These are phyloP conservation scores for Zanthoxylum bungeanum DNA, from an alignment of 345 rosid species.

Conservation along the genomic window DNA sequence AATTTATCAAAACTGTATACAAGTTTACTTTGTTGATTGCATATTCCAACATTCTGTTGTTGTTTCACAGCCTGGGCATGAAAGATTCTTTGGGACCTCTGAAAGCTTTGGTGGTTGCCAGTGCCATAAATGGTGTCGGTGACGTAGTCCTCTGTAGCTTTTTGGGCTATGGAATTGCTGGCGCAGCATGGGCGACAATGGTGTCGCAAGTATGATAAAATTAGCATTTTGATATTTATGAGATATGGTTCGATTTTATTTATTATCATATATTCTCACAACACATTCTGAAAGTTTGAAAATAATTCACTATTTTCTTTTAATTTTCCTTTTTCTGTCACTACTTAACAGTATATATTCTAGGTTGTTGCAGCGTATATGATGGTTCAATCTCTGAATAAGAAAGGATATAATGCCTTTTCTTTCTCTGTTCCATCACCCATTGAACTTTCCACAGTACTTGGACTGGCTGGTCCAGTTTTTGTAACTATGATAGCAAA, in stretches of 20 bases:
- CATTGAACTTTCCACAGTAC: slow-evolving; percentile 50
- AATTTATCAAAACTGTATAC: not conserved
- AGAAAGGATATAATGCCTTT: slow-evolving; percentile 72
- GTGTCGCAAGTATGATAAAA: slow-evolving; percentile 65
- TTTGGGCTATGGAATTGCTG: slow-evolving; percentile 83
- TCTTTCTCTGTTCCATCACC: slow-evolving; percentile 59
- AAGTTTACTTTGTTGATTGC: not conserved
- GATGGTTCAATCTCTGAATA: slow-evolving; percentile 80
- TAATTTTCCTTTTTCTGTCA: not conserved
- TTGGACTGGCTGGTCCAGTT: slow-evolving; percentile 72
- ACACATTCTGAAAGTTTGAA: not conserved
- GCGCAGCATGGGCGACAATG: slow-evolving; percentile 95
- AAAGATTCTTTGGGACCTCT: slow-evolving; percentile 93
- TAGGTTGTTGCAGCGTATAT: slow-evolving; percentile 85
- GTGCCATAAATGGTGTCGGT: slow-evolving; percentile 72
- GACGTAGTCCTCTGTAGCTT: slow-evolving; percentile 71
- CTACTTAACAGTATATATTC: slow-evolving; percentile 10
- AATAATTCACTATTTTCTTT: not conserved
- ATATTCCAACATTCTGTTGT: not conserved
- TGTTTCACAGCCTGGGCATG: slow-evolving; percentile 82
- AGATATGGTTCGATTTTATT: not conserved
- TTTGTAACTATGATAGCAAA: slow-evolving; percentile 57
- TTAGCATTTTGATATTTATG: not conserved
- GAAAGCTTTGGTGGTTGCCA: slow-evolving; percentile 84
- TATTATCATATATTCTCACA: not conserved